Percentiles rank a stretch among this genome's conserved stretches.
Evolutionary conservation across 805 yeast genomes (phyloP).

Genomic region (Vanderwaltozyma tropicalis): DNA sequence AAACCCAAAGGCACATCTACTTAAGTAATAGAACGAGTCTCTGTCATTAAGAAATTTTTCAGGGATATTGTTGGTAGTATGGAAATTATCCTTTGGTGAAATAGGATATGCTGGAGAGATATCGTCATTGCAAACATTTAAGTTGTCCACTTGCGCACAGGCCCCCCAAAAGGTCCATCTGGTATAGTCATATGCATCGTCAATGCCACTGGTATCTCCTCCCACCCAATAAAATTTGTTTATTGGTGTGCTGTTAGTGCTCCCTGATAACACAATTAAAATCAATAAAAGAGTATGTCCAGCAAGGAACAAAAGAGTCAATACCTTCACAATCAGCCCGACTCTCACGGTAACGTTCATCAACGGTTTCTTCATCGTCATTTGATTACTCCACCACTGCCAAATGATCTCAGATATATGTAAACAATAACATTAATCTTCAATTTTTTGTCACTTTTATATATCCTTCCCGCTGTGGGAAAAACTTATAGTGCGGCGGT

Average conservation of each 20-base stretch:
- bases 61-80: conserved; percentile 44
- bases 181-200: conserved; percentile 39
- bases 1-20: conserved; percentile 58
- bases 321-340: conserved; percentile 6
- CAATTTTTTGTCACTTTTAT: too few species aligned
- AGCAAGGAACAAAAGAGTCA: conserved; percentile 23
- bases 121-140: conserved; percentile 8
- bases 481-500: too few species aligned
- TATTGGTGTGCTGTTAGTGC: conserved; percentile 48
- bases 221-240: conserved; percentile 59
- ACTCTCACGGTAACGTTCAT: too few species aligned
- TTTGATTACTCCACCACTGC: too few species aligned
- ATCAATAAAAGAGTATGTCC: conserved; percentile 41
- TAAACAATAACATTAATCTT: too few species aligned
- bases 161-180: conserved; percentile 84
- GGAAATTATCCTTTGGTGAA: conserved; percentile 66
- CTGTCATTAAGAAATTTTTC: conserved; percentile 42
- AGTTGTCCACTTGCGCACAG: conserved; percentile 28
- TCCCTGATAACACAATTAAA: conserved; percentile 55
- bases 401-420: too few species aligned
- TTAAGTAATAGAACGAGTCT: conserved; percentile 49
- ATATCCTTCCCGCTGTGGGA: too few species aligned
- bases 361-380: neutral
- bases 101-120: conserved; percentile 62
- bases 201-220: conserved; percentile 52